phyloP scores from a whole-genome alignment of 1,284 basidiomycete species.

The Apiotrichum brassicae region DNA sequence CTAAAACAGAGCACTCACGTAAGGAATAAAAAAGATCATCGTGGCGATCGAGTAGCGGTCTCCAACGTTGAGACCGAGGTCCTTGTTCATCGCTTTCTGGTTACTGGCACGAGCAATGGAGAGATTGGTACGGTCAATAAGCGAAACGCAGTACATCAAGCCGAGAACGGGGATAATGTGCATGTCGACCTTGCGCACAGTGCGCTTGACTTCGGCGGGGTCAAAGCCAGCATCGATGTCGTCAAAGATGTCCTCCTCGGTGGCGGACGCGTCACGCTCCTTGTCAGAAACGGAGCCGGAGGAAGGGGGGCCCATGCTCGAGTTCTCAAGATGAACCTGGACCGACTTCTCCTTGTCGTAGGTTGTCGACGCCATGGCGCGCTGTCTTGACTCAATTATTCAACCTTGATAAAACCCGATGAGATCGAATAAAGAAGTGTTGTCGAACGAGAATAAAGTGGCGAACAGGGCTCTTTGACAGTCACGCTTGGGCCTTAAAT shows the following conservation, averaged over 20 bases:
- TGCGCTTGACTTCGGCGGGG: constrained; percentile 2
- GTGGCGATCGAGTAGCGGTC: constrained; percentile 44
- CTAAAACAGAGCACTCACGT: constrained; percentile 47
- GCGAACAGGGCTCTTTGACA: no score
- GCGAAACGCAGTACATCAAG: constrained; percentile 14
- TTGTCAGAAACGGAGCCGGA: no score
- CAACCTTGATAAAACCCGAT: no score
- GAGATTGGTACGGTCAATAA: constrained; percentile 21
- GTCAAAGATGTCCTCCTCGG: neutral
- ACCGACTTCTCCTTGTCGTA: no score
- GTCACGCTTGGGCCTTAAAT: no score
- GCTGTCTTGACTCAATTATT: no score
- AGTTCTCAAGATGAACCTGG: no score
- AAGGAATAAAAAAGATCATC: constrained; percentile 41
- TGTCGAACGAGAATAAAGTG: no score
- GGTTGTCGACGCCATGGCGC: no score
- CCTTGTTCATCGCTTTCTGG: constrained; percentile 22
- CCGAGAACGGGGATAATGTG: constrained; percentile 14
- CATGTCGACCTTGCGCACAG: constrained; percentile 11
- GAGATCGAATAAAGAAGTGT: no score
- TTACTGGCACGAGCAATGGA: constrained; percentile 15
- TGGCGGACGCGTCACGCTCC: no score
- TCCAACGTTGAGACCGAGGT: constrained; percentile 15
- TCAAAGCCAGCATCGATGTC: constrained; percentile 14
- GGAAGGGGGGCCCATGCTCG: no score